A percentile compares a stretch with the other conserved stretches of the same genome.
These are phyloP conservation scores for Dactylonectria macrodidyma DNA, from an alignment of 2,329 filamentous ascomycete species.

Conservation along the genomic window DNA sequence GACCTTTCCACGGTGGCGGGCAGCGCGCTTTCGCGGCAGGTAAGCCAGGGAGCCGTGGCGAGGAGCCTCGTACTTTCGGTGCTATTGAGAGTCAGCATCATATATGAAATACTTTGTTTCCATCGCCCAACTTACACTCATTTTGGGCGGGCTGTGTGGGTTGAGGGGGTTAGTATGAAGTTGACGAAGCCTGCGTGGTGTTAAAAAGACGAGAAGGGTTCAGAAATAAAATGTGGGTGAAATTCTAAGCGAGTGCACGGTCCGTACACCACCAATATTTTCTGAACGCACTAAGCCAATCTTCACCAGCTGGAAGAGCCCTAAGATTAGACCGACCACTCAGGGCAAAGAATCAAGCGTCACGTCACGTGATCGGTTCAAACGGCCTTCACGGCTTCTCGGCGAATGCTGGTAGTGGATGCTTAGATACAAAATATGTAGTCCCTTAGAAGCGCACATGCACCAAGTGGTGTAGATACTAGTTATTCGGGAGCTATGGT, in stretches of 20 bases:
- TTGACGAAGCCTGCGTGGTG: conserved; percentile 52
- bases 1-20: conserved; percentile 96
- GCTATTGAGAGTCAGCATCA: conserved; percentile 52
- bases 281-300: conserved; percentile 22
- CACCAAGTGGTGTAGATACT: conserved; percentile 27
- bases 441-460: background rate
- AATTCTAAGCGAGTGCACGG: conserved; percentile 57
- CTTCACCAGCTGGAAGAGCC: conserved; percentile 32
- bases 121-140: conserved; percentile 56
- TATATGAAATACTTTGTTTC: conserved; percentile 40
- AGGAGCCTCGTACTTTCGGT: conserved; percentile 83
- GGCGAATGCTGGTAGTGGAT: background rate
- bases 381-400: background rate
- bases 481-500: conserved; percentile 36
- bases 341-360: too few relatives aligned
- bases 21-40: conserved; percentile 91
- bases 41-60: conserved; percentile 95
- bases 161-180: conserved; percentile 57
- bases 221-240: conserved; percentile 55
- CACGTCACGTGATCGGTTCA: conserved; percentile 11
- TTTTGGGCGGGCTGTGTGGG: conserved; percentile 57
- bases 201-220: conserved; percentile 51
- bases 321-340: conserved; percentile 13
- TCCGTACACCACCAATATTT: conserved; percentile 41
- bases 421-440: background rate